These are phyloP conservation scores for Fusarium albidum DNA, from an alignment of 2,329 filamentous ascomycete species.

Conservation along the genomic window DNA sequence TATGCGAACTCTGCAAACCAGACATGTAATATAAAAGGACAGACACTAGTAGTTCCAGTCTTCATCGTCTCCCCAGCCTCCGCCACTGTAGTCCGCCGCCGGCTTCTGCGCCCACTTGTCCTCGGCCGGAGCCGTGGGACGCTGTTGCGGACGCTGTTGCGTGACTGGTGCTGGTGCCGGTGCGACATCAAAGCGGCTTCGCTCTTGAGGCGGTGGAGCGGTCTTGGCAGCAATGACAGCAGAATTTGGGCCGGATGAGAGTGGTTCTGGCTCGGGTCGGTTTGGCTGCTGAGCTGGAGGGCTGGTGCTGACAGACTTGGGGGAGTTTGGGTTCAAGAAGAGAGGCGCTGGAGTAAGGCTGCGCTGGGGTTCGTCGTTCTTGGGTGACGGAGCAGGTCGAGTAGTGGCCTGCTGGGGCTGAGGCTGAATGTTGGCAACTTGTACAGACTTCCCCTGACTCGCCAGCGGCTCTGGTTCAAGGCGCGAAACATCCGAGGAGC, in stretches of 20 bases:
- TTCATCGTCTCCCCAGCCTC: slow-evolving; percentile 39
- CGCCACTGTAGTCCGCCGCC: slow-evolving; percentile 36
- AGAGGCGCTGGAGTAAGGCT: slow-evolving; percentile 13
- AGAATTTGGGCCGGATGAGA: slow-evolving; percentile 4
- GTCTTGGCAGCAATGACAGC: slow-evolving; percentile 5
- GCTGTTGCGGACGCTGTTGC: not conserved
- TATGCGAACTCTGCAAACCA: slow-evolving; percentile 12
- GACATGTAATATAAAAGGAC: not conserved
- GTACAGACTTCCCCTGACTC: not conserved
- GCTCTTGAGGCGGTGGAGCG: slow-evolving; percentile 8
- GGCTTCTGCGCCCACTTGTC: slow-evolving; percentile 40
- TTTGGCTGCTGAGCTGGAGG: slow-evolving; percentile 3
- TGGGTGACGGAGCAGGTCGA: not conserved
- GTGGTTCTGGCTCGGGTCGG: slow-evolving; percentile 3
- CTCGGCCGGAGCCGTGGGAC: slow-evolving; percentile 4
- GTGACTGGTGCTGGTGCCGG: not conserved
- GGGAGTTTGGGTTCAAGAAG: slow-evolving; percentile 8
- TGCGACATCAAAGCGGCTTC: not conserved
- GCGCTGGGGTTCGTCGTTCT: not conserved
- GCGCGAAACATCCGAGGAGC: slow-evolving; percentile 15
- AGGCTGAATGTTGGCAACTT: slow-evolving; percentile 1
- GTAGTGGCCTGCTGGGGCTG: slow-evolving; percentile 14
- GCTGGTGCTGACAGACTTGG: slow-evolving; percentile 10
- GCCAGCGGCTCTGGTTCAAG: not conserved
- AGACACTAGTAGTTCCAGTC: slow-evolving; percentile 37